Percentiles rank a stretch among this genome's conserved stretches.
phyloP scores from a whole-genome alignment of 2,329 filamentous ascomycete species.

The Penicillium paneum region DNA sequence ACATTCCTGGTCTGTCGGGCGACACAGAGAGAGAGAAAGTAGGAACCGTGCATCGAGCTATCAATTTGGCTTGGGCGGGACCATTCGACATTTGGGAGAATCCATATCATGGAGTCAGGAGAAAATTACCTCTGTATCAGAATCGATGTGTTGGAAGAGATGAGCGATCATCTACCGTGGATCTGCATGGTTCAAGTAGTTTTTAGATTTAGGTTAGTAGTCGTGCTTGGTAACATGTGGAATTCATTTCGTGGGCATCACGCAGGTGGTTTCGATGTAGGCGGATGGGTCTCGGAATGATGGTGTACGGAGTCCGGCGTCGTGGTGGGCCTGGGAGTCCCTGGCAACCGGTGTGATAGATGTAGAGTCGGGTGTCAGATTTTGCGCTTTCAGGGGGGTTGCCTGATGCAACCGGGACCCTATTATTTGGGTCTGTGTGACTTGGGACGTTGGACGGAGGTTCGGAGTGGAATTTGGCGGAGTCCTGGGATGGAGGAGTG shows the following conservation, averaged over 20 bases:
- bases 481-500: neutral
- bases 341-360: constrained; percentile 11
- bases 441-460: neutral
- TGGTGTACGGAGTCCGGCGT: constrained; percentile 5
- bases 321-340: constrained; percentile 7
- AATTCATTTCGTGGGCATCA: constrained; percentile 3
- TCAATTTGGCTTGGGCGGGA: neutral
- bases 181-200: constrained; percentile 9
- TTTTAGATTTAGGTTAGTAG: constrained; percentile 1
- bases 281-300: constrained; percentile 7
- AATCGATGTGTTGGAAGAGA: constrained; percentile 11
- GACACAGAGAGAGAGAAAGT: neutral
- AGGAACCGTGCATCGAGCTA: constrained; percentile 2
- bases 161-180: constrained; percentile 1
- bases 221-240: constrained; percentile 6
- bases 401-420: neutral
- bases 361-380: neutral
- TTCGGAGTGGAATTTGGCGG: neutral
- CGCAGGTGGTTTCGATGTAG: constrained; percentile 1
- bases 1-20: neutral
- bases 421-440: neutral
- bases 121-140: constrained; percentile 13
- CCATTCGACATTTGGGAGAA: neutral
- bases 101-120: neutral
- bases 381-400: constrained; percentile 5